A percentile compares a stretch with the other conserved stretches of the same genome.
Conservation (phyloP, 805 yeast genomes). For the Saturnispora besseyi region DNA sequence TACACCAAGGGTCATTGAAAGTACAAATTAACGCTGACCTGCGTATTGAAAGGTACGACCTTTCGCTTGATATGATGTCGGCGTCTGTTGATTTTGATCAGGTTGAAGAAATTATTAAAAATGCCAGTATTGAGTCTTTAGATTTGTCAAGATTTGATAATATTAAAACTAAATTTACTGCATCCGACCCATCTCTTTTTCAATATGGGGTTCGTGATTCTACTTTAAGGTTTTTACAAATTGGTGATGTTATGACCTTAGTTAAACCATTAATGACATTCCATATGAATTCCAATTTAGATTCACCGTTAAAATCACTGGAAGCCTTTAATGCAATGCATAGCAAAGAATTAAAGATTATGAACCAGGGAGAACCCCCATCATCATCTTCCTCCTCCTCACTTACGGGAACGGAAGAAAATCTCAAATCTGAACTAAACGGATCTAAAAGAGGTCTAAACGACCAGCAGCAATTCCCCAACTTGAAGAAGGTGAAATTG, state of each 20-base stretch:
- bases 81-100: constrained; percentile 40
- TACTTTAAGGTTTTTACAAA: constrained; percentile 63
- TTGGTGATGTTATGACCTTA: constrained; percentile 70
- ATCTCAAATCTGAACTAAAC: background rate
- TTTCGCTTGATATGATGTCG: constrained; percentile 38
- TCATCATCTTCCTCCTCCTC: background rate
- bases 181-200: constrained; percentile 32
- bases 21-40: constrained; percentile 54
- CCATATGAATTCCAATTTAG: background rate
- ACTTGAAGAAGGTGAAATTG: background rate
- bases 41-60: constrained; percentile 65
- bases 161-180: background rate
- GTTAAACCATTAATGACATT: constrained; percentile 50
- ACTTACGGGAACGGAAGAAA: background rate
- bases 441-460: background rate
- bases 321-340: background rate
- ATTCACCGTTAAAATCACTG: constrained; percentile 3
- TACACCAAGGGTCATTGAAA: constrained; percentile 51
- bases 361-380: background rate
- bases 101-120: constrained; percentile 27
- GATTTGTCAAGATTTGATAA: background rate
- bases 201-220: constrained; percentile 56
- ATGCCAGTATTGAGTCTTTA: background rate
- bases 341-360: background rate
- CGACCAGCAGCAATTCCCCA: background rate